Conservation (phyloP, 169 alveolate species). For the Amoebophrya sp. region DNA sequence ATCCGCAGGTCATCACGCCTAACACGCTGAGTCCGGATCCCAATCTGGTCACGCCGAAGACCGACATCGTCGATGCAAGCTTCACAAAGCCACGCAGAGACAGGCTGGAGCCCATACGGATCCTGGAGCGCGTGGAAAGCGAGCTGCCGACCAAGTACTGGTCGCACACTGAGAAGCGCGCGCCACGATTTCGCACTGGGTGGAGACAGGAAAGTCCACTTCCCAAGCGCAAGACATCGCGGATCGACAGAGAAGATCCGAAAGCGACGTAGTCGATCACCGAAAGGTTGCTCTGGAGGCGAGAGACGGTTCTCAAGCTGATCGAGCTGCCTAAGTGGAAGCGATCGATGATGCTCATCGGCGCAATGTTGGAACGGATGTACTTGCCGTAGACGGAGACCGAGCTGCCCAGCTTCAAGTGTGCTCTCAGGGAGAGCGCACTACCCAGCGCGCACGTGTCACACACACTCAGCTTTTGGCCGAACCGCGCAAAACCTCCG, state of each 20-base stretch:
- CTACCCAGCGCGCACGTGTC: slow-evolving; percentile 7
- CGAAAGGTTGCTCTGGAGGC: background rate
- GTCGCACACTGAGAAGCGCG: slow-evolving; percentile 27
- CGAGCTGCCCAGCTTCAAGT: background rate
- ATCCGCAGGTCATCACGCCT: background rate
- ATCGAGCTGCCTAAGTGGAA: background rate
- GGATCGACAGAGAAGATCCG: slow-evolving; percentile 15
- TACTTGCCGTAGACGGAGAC: background rate
- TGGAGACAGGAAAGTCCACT: background rate
- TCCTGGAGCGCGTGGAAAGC: background rate
- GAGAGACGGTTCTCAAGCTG: background rate
- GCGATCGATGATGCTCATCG: slow-evolving; percentile 13
- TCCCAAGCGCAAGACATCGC: slow-evolving; percentile 5
- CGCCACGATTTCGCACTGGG: slow-evolving; percentile 15
- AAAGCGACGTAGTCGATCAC: background rate
- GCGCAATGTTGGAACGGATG: background rate
- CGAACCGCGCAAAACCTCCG: slow-evolving; percentile 1
- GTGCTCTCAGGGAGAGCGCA: background rate
- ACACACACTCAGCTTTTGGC: background rate
- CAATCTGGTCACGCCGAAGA: background rate
- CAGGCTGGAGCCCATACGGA: background rate
- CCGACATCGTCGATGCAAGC: background rate
- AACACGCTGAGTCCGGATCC: slow-evolving; percentile 23
- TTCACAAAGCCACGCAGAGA: background rate
- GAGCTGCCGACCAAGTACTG: background rate